These are phyloP conservation scores for Furcasterigmium furcatum DNA, from an alignment of 2,329 filamentous ascomycete genomes.

Conservation along the genomic window DNA sequence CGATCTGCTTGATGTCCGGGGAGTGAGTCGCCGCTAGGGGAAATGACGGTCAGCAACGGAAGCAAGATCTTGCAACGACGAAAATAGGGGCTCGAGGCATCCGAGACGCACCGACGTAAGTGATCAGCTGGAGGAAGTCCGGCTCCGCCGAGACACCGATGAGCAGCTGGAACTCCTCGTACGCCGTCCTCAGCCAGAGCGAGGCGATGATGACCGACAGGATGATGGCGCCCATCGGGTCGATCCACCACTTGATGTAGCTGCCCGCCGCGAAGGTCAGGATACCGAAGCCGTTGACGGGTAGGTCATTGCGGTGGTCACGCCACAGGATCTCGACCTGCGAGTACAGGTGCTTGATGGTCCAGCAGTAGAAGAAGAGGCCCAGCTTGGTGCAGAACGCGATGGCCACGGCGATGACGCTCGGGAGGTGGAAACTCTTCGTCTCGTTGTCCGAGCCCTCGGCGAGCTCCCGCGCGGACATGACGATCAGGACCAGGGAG, in stretches of 20 bases:
- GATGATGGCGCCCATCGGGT: slow-evolving; percentile 85
- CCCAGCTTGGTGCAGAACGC: slow-evolving; percentile 82
- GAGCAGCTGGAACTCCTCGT: slow-evolving; percentile 83
- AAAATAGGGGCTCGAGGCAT: no score
- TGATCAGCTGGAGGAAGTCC: slow-evolving; percentile 87
- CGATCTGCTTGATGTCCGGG: slow-evolving; percentile 75
- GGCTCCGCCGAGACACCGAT: slow-evolving; percentile 87
- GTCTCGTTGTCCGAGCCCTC: slow-evolving; percentile 44
- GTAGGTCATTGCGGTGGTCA: slow-evolving; percentile 94
- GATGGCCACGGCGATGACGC: slow-evolving; percentile 78
- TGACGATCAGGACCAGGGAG: slow-evolving; percentile 87
- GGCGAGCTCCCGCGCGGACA: slow-evolving; percentile 70
- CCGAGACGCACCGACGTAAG: slow-evolving; percentile 76
- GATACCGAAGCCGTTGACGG: slow-evolving; percentile 93
- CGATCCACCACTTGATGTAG: slow-evolving; percentile 91
- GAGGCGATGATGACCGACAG: slow-evolving; percentile 74
- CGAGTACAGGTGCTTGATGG: slow-evolving; percentile 84
- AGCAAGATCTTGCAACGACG: neutral
- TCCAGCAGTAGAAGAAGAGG: slow-evolving; percentile 91
- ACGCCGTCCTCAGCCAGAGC: slow-evolving; percentile 84
- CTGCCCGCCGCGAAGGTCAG: slow-evolving; percentile 87
- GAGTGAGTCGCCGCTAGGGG: slow-evolving; percentile 78
- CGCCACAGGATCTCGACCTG: slow-evolving; percentile 93
- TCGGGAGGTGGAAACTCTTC: slow-evolving; percentile 73
- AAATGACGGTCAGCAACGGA: neutral